Percentiles rank a stretch among this genome's conserved stretches.
These are phyloP conservation scores for Aspergillus flavus DNA, from an alignment of 2,329 filamentous ascomycete species.

Conservation along the genomic window DNA sequence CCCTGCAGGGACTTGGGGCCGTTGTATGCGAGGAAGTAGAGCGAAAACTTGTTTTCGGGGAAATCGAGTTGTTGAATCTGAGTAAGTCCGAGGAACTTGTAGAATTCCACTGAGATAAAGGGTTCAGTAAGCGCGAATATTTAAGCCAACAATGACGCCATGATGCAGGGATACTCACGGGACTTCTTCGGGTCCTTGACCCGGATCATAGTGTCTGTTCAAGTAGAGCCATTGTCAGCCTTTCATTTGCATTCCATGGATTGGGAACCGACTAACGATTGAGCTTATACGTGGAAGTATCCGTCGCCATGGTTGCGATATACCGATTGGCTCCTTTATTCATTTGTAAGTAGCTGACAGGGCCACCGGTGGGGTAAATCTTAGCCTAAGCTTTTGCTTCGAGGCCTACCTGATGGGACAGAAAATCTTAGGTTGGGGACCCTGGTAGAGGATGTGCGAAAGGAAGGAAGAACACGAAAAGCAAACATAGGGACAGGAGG, in stretches of 20 bases:
- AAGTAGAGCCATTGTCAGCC: slow-evolving; percentile 22
- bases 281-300: slow-evolving; percentile 65
- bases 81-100: slow-evolving; percentile 87
- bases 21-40: slow-evolving; percentile 94
- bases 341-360: slow-evolving; percentile 9
- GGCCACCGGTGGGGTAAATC: background rate
- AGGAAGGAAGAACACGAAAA: slow-evolving; percentile 16
- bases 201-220: slow-evolving; percentile 68
- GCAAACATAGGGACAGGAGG: slow-evolving; percentile 28
- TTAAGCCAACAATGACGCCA: background rate
- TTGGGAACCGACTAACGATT: slow-evolving; percentile 55
- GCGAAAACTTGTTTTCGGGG: slow-evolving; percentile 87
- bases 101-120: slow-evolving; percentile 74
- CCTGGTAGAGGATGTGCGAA: slow-evolving; percentile 25
- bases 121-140: background rate
- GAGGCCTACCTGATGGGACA: slow-evolving; percentile 20
- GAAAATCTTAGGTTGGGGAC: slow-evolving; percentile 28
- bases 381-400: background rate
- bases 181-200: slow-evolving; percentile 91
- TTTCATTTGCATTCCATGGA: background rate
- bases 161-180: slow-evolving; percentile 47
- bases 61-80: slow-evolving; percentile 78
- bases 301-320: slow-evolving; percentile 56
- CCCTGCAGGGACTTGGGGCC: slow-evolving; percentile 70
- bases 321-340: slow-evolving; percentile 29